These are phyloP conservation scores for Dactylellina drechsleri DNA, from an alignment of 2,329 filamentous ascomycete species.

Conservation along the genomic window DNA sequence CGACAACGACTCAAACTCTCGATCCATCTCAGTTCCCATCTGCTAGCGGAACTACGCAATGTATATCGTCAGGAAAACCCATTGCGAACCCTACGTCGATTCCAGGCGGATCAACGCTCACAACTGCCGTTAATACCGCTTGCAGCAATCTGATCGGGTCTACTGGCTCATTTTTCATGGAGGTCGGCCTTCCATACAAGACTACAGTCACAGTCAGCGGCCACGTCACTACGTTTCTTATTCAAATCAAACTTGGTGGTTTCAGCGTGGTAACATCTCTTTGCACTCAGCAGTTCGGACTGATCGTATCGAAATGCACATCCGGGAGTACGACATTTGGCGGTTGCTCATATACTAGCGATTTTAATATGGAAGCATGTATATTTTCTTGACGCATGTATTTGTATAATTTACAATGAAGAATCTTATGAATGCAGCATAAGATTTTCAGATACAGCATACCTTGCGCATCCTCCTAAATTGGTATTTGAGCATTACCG, in stretches of 20 bases:
- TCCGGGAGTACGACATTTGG: slow-evolving; percentile 17
- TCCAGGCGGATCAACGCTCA: slow-evolving; percentile 10
- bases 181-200: slow-evolving; percentile 17
- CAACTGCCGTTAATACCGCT: slow-evolving; percentile 7
- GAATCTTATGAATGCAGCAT: too few relatives aligned
- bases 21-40: slow-evolving; percentile 19
- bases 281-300: slow-evolving; percentile 4
- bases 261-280: neutral
- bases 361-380: slow-evolving; percentile 25
- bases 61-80: neutral
- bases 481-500: too few relatives aligned
- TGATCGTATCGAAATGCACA: slow-evolving; percentile 1
- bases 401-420: too few relatives aligned
- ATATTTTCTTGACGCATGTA: slow-evolving; percentile 5
- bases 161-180: slow-evolving; percentile 5
- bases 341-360: slow-evolving; percentile 20
- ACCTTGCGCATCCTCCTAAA: too few relatives aligned
- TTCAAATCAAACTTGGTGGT: slow-evolving; percentile 27
- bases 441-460: too few relatives aligned
- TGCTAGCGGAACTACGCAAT: slow-evolving; percentile 2
- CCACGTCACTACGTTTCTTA: slow-evolving; percentile 11
- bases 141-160: slow-evolving; percentile 11
- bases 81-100: slow-evolving; percentile 13
- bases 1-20: neutral
- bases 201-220: slow-evolving; percentile 4